Evolutionary conservation across 106 monocot species (phyloP).

Genomic region (Iris macrosiphon): DNA sequence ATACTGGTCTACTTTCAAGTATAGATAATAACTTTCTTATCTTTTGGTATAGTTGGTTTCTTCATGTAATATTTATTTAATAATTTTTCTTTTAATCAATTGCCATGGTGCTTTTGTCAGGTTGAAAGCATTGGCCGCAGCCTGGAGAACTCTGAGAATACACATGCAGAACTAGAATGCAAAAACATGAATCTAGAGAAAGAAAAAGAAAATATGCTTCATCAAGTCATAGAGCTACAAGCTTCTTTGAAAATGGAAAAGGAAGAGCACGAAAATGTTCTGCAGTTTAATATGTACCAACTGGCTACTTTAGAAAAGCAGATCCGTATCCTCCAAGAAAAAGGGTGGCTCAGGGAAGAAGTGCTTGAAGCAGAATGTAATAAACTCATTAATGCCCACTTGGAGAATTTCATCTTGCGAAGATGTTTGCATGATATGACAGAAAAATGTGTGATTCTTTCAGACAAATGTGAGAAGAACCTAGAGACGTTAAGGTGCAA

Average conservation of each 20-base stretch:
- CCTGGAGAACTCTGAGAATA: conserved; percentile 28
- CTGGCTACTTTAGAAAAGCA: conserved; percentile 14
- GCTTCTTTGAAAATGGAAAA: conserved; percentile 21
- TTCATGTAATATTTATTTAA: not conserved
- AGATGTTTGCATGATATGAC: conserved; percentile 42
- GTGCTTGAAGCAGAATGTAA: conserved; percentile 40
- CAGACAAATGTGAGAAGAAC: conserved; percentile 18
- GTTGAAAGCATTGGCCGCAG: not conserved
- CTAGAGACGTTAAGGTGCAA: conserved; percentile 17
- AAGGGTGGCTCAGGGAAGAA: conserved; percentile 12
- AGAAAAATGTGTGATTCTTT: conserved; percentile 29
- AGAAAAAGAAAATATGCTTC: conserved; percentile 21
- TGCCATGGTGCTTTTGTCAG: not conserved
- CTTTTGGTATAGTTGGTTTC: not conserved
- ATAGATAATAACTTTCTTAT: not conserved
- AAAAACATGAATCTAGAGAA: conserved; percentile 19
- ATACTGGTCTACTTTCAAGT: not conserved
- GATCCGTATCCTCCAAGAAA: conserved; percentile 18
- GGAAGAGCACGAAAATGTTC: conserved; percentile 14
- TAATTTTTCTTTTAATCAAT: not conserved
- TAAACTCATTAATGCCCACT: conserved; percentile 19
- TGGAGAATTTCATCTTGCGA: conserved; percentile 44
- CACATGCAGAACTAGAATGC: conserved; percentile 26
- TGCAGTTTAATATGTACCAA: conserved; percentile 13
- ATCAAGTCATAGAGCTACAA: conserved; percentile 31